A percentile compares a stretch with the other conserved stretches of the same genome.
Conservation (phyloP, 148 eudicot species). For the Tetragonia tetragonoides region DNA sequence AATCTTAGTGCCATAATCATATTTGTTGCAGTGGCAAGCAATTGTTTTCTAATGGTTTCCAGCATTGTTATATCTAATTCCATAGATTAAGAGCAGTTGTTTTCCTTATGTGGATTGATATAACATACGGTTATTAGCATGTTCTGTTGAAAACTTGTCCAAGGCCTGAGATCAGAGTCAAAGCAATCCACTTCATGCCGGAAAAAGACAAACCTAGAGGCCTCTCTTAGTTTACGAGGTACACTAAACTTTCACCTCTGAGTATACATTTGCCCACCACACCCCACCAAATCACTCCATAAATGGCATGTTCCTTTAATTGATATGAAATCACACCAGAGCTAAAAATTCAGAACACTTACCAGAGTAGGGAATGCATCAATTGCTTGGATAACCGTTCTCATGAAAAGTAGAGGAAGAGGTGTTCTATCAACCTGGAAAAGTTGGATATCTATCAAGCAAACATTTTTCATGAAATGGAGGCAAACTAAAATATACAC, state of each 20-base stretch:
- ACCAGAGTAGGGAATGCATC: conserved; percentile 93
- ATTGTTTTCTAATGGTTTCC: neutral
- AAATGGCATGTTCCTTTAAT: neutral
- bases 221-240: neutral
- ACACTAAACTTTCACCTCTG: neutral
- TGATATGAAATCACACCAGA: neutral
- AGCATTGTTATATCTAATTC: too few relatives aligned
- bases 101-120: too few relatives aligned
- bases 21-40: neutral
- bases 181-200: too few relatives aligned
- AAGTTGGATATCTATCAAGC: conserved; percentile 2
- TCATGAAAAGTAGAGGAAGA: conserved; percentile 90
- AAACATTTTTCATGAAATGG: neutral
- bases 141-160: too few relatives aligned
- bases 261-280: neutral
- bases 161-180: too few relatives aligned
- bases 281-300: neutral
- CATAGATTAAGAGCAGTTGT: too few relatives aligned
- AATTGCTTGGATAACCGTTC: conserved; percentile 94
- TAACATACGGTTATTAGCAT: too few relatives aligned
- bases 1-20: neutral
- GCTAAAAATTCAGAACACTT: conserved; percentile 24
- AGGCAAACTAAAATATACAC: neutral
- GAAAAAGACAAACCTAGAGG: too few relatives aligned
- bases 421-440: conserved; percentile 86